phyloP scores from a whole-genome alignment of 495 filamentous ascomycete genomes.

The Hyaloscypha hepaticicola region DNA sequence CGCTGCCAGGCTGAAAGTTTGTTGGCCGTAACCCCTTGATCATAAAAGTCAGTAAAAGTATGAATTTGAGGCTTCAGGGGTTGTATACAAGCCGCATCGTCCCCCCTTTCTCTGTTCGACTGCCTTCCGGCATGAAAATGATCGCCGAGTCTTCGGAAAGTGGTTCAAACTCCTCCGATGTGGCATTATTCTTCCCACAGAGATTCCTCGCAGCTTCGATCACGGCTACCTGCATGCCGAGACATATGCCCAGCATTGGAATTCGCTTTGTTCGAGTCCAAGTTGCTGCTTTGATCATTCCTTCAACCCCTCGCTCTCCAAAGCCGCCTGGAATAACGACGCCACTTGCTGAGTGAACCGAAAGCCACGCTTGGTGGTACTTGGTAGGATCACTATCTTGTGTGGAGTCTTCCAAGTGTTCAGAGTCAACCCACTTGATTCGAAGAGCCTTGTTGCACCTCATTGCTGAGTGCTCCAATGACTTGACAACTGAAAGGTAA shows the following conservation, averaged over 20 bases:
- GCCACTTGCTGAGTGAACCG: constrained; percentile 66
- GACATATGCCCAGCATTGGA: constrained; percentile 89
- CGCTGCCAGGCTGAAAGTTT: constrained; percentile 70
- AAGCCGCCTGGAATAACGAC: constrained; percentile 78
- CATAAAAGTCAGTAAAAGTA: constrained; percentile 4
- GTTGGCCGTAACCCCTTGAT: constrained; percentile 62
- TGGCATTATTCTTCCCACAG: constrained; percentile 58
- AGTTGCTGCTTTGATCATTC: constrained; percentile 81
- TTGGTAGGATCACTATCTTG: constrained; percentile 60
- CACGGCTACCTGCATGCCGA: constrained; percentile 93
- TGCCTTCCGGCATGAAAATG: constrained; percentile 83
- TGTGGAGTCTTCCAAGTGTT: constrained; percentile 69
- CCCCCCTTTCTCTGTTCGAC: constrained; percentile 72
- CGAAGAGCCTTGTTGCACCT: constrained; percentile 75
- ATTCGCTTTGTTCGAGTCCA: constrained; percentile 80
- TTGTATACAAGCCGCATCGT: constrained; percentile 80
- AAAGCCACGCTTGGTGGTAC: constrained; percentile 88
- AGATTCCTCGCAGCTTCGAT: constrained; percentile 83
- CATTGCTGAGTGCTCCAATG: constrained; percentile 91
- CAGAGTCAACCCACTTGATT: constrained; percentile 73
- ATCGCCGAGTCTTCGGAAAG: constrained; percentile 33
- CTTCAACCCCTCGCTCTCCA: constrained; percentile 74
- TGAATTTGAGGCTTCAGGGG: constrained; percentile 31
- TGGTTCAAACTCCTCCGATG: constrained; percentile 64
- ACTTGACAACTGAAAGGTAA: constrained; percentile 79